Evolutionary conservation across 805 yeast genomes (phyloP), one percentile per base, ranked within the genome.

Genomic region (Pachysolen tannophilus): DNA sequence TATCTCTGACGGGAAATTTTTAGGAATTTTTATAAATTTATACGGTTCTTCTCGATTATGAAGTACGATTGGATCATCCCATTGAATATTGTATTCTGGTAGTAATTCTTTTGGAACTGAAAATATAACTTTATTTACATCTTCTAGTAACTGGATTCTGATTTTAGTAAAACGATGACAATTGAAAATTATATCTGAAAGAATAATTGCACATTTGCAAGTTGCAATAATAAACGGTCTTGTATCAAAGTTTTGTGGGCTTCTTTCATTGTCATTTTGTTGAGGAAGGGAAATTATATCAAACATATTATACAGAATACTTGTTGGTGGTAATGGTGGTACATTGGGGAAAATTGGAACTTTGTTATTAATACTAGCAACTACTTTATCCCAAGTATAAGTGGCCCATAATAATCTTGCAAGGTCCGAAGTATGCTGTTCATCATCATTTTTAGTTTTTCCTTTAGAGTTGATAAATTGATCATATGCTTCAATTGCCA

Each of bases 351-450:
- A 31, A 9, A 20, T 19, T 8, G 44, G 44, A n/a, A 18, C 13
- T 18, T 21, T 39, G 20, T 39, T 39, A 28, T 33, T 21, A 15
- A 30, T 20, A 5, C 36, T 25, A 3, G 43, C 19, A 10, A 40
- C 26, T 6, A 43, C 26, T 31, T 43, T 43, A 23, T 43, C 46
- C 46, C 46, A 43, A 10, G 32, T 10, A 28, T 33, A 43, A 26
- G 38, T 33, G 3, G 37, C 10, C 46, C 46, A 43, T 17, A 37
- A 33, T 7, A 40, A 26, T 20, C 46, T 28, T n/a, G n/a, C 21
- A 38, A 32, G 28, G 31, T 20, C 20, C 33, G 24, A n/a, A 27
- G 7, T 5, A 33, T n/a, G n/a, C n/a, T n/a, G n/a, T n/a, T n/a
- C n/a, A n/a, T n/a, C n/a, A n/a, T n/a, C n/a, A n/a, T n/a, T n/a